A percentile compares a stretch with the other conserved stretches of the same genome.
Conservation (phyloP, 768 basidiomycete species). For the Lanmaoa rubissima region DNA sequence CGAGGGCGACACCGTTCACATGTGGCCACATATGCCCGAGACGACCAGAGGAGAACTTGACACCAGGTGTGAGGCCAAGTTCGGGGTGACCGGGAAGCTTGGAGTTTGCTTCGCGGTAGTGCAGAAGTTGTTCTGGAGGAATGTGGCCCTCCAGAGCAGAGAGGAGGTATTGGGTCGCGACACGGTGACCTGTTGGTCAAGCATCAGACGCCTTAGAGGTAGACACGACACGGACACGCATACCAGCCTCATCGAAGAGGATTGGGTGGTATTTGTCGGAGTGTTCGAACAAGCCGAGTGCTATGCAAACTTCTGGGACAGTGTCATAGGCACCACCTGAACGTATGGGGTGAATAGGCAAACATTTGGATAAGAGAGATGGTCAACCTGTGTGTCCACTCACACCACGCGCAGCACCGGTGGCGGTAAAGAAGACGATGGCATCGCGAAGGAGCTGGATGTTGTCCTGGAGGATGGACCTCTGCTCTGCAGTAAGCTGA, state of each 20-base stretch:
- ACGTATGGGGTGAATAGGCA: slow-evolving; percentile 15
- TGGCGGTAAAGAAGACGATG: slow-evolving; percentile 83
- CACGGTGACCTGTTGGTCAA: slow-evolving; percentile 66
- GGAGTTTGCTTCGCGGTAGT: slow-evolving; percentile 84
- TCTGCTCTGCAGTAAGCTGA: slow-evolving; percentile 62
- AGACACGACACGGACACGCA: slow-evolving; percentile 18
- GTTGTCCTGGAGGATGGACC: slow-evolving; percentile 56
- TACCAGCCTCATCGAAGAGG: slow-evolving; percentile 81
- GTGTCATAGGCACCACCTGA: slow-evolving; percentile 68
- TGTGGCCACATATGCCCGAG: slow-evolving; percentile 90
- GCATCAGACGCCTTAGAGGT: not conserved
- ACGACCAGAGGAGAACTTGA: slow-evolving; percentile 93
- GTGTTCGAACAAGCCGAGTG: slow-evolving; percentile 69
- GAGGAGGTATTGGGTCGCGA: slow-evolving; percentile 86
- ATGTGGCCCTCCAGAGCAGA: slow-evolving; percentile 73
- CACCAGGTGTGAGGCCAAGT: slow-evolving; percentile 85
- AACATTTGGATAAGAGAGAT: not conserved
- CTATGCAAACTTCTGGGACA: slow-evolving; percentile 80
- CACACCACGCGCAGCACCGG: slow-evolving; percentile 81
- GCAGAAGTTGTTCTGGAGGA: slow-evolving; percentile 72
- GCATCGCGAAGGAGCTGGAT: slow-evolving; percentile 82
- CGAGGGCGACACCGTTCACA: slow-evolving; percentile 82
- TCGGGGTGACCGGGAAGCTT: slow-evolving; percentile 90
- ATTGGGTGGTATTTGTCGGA: slow-evolving; percentile 62
- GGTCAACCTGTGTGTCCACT: slow-evolving; percentile 76